phyloP scores from a whole-genome alignment of 768 basidiomycete species.

The Trametes punicea region DNA sequence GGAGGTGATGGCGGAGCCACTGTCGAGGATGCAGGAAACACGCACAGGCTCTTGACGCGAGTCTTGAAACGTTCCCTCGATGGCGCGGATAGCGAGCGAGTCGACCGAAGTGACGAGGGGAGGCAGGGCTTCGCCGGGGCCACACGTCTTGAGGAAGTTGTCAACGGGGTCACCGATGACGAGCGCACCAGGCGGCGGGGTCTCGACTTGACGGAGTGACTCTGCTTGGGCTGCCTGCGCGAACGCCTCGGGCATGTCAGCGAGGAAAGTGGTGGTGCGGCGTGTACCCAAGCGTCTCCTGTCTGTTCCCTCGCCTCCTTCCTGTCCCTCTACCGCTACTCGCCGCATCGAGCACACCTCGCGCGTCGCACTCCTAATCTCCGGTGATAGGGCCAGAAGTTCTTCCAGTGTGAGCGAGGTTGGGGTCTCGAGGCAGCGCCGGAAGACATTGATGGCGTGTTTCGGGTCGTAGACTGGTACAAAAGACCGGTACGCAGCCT shows the following conservation, averaged over 20 bases:
- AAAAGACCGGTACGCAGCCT: slow-evolving; percentile 3
- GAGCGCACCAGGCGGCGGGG: slow-evolving; percentile 5
- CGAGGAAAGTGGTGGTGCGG: too few relatives aligned
- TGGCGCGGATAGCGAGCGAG: slow-evolving; percentile 16
- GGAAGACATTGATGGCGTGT: neutral
- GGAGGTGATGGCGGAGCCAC: slow-evolving; percentile 22
- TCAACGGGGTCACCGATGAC: slow-evolving; percentile 7
- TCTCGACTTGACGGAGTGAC: neutral
- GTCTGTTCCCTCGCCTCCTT: too few relatives aligned
- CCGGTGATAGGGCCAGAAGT: too few relatives aligned
- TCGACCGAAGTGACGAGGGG: slow-evolving; percentile 13
- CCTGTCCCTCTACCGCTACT: too few relatives aligned
- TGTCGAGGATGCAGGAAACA: slow-evolving; percentile 24
- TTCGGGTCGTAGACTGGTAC: slow-evolving; percentile 1
- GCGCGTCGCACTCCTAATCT: too few relatives aligned
- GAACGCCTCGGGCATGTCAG: neutral
- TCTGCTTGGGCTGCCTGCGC: neutral
- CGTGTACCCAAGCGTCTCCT: too few relatives aligned
- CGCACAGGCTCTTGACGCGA: neutral
- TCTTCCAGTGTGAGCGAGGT: neutral
- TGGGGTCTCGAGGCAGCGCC: neutral
- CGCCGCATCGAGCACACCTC: too few relatives aligned
- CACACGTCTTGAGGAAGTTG: neutral
- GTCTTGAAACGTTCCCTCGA: slow-evolving; percentile 14
- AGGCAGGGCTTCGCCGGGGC: neutral